Base-by-base conservation (phyloP, 768 basidiomycete genomes). In the Galerina marginata region DNA sequence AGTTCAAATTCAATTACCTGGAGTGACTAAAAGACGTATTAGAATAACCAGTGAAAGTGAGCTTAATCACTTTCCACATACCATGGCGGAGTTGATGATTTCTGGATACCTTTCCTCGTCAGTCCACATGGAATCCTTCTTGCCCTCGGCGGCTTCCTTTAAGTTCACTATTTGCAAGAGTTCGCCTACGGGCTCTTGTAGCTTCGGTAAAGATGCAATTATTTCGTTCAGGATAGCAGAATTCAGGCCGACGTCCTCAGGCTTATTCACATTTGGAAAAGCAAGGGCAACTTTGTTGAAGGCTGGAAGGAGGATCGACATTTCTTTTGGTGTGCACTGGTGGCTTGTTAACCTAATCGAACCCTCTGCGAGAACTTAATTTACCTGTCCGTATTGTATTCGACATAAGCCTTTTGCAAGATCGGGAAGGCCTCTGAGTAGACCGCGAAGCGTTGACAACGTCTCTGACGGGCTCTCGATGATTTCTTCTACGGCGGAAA, bases 321-420 rank as follows among this genome's bases (percentile, higher is more conserved):
- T 81, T 69, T 99, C 96, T 69, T 87, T 81, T 0, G 96, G 92
- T 1, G 90, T 89, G 54, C 93, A 95, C 89, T 93, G 64, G 4
- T 23, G 7, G 15, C 15, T 48, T 42, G 42, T 43, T 9, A 55
- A 10, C 12, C 9, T 5, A 23, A 15, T 29, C 9, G 53, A 55
- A 46, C 12, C 25, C 26, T 29, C 9, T 4, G n/a, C 0, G 33
- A 48, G n/a, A 47, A 38, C n/a, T 16, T 23, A 9, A 64, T 78
- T 64, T 64, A 94, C 93, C 79, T 94, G 92, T 48, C 94, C 92
- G 66, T 96, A 96, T 69, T 96, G 93, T 36, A 98, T 91, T 33
- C 95, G 80, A 61, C 88, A 90, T 14, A 99, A 76, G 0, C 96
- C 96, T 69, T 85, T 90, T 0, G 91, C 87, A 47, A 98, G 84